Evolutionary conservation across 306 rosid species (phyloP).

Genomic region (Chamaecrista fasciculata): DNA sequence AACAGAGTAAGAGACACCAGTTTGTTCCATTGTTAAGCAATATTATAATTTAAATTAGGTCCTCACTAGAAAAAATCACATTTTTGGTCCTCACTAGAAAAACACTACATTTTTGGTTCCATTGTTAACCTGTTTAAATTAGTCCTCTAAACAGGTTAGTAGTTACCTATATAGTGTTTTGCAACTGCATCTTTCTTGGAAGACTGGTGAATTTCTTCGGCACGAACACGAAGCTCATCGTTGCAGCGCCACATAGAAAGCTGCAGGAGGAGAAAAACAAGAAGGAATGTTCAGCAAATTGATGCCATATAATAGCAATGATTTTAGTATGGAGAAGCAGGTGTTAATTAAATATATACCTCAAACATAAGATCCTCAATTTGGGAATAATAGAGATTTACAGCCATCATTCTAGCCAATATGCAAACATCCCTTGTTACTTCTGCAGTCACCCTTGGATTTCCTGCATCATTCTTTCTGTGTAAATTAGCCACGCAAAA

Average conservation of each 20-base stretch:
- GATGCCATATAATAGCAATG: neutral
- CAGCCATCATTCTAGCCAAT: slow-evolving; percentile 92
- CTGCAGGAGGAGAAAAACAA: slow-evolving; percentile 40
- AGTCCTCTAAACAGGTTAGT: slow-evolving; percentile 17
- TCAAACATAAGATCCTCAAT: slow-evolving; percentile 91
- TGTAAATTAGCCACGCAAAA: neutral
- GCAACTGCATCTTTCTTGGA: slow-evolving; percentile 69
- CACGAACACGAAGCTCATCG: slow-evolving; percentile 73
- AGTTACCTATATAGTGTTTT: slow-evolving; percentile 81
- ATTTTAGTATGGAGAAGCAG: neutral
- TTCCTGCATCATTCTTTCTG: slow-evolving; percentile 48
- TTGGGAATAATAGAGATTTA: slow-evolving; percentile 71
- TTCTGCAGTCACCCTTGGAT: slow-evolving; percentile 90
- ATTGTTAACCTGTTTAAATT: no score
- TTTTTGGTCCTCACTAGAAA: no score
- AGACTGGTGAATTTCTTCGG: slow-evolving; percentile 65
- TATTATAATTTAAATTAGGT: slow-evolving; percentile 8
- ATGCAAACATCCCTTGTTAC: slow-evolving; percentile 89
- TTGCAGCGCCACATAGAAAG: slow-evolving; percentile 98
- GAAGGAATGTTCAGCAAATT: slow-evolving; percentile 17
- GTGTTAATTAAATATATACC: slow-evolving; percentile 40
- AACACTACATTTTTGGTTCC: no score
- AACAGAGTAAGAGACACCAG: neutral
- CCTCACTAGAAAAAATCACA: no score
- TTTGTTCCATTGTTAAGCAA: neutral